These are phyloP conservation scores for Acacia pycnantha DNA, from an alignment of 331 rosid species.

Conservation along the genomic window DNA sequence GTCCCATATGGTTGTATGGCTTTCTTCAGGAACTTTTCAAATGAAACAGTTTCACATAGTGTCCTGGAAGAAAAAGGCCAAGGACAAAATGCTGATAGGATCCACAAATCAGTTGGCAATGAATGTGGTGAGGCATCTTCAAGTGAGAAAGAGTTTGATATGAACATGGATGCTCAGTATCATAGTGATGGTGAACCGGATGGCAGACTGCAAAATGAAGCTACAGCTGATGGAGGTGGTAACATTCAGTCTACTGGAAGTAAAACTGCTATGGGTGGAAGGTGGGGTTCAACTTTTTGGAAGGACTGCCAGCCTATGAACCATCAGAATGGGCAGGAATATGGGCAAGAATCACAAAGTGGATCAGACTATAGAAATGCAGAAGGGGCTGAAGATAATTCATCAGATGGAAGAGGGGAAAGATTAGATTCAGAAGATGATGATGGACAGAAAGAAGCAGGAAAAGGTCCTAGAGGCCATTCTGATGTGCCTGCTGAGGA, in stretches of 20 bases:
- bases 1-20: conserved; percentile 73
- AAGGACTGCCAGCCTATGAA: conserved; percentile 85
- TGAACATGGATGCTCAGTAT: conserved; percentile 73
- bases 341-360: conserved; percentile 80
- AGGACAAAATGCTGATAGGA: conserved; percentile 58
- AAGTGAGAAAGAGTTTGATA: conserved; percentile 82
- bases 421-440: conserved; percentile 83
- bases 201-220: conserved; percentile 60
- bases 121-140: conserved; percentile 59
- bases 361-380: conserved; percentile 65
- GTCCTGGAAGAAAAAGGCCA: conserved; percentile 66
- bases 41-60: conserved; percentile 69
- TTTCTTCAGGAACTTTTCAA: conserved; percentile 72
- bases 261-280: conserved; percentile 62
- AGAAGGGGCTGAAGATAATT: conserved; percentile 71
- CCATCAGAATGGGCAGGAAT: conserved; percentile 71
- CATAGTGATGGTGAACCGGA: conserved; percentile 79
- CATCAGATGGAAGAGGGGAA: conserved; percentile 66
- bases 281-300: conserved; percentile 98
- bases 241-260: conserved; percentile 64
- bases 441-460: conserved; percentile 53
- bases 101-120: conserved; percentile 55
- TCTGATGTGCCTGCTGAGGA: conserved; percentile 90
- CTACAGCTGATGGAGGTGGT: conserved; percentile 48
- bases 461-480: conserved; percentile 67